Base-by-base conservation (phyloP, 176 grass and related monocot genomes). In the Pontederia paniculata region DNA sequence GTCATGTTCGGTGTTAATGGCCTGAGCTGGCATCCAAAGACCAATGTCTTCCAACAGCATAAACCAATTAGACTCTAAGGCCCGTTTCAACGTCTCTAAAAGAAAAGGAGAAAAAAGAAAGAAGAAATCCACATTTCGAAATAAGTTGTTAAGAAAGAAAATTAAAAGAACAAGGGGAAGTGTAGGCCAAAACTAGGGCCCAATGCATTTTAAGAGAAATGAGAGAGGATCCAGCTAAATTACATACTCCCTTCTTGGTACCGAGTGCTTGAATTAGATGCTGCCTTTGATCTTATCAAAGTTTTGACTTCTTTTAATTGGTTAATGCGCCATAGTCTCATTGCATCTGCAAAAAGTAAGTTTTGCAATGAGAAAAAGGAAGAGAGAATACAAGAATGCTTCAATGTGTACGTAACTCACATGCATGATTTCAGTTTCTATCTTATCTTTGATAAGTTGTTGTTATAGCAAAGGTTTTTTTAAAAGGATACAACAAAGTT, bases 271-370 rank as follows among this genome's bases (percentile, higher is more conserved):
- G 81, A 80, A 67, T 48, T 82, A 77, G 81, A 59, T n/a, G 19
- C 49, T 44, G 75, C 74, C 58, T 84, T 87, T 55, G 20, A 59
- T 52, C 12, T 61, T 60, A 48, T 88, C 55, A 61, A 65, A 18
- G 9, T 65, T 46, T 60, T 70, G 19, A 84, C 71, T 52, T 91
- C 54, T 69, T 84, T 83, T 67, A 98, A 73, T 51, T 60, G 91
- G 57, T 98, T 75, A 70, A 72, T 41, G 70, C 69, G 83, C 86
- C 93, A 98, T 68, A 76, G 70, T 57, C 84, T 80, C 17, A 88
- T 18, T 65, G 67, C 62, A 75, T 81, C 86, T 98, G 74, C 66
- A 74, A 72, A 54, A 49, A 48, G 66, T 14, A 77, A 60, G 20
- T 41, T 48, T 49, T 69, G 23, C 9, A 42, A 46, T 0, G 10